phyloP scores from a whole-genome alignment of 768 basidiomycete genomes.

The Asterophora lycoperdoides region DNA sequence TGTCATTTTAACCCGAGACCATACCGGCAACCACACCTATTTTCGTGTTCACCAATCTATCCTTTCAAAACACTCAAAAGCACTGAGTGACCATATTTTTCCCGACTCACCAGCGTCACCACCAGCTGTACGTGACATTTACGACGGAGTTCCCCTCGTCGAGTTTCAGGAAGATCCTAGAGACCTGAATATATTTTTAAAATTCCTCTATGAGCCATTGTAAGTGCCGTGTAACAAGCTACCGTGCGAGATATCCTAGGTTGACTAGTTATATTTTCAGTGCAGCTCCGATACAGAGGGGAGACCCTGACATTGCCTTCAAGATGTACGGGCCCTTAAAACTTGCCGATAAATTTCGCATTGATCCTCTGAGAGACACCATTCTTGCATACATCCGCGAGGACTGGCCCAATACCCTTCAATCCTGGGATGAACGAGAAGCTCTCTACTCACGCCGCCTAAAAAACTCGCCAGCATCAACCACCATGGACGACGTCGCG shows the following conservation, averaged over 20 bases:
- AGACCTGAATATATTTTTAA: slow-evolving; percentile 22
- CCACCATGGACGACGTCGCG: slow-evolving; percentile 25
- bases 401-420: slow-evolving; percentile 22
- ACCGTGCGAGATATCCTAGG: neutral
- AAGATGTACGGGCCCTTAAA: slow-evolving; percentile 22
- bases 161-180: slow-evolving; percentile 24
- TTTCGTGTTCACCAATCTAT: slow-evolving; percentile 25
- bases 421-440: slow-evolving; percentile 24
- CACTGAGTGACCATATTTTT: slow-evolving; percentile 23
- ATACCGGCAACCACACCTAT: slow-evolving; percentile 22
- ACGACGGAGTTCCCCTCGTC: slow-evolving; percentile 23
- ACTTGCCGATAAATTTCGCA: slow-evolving; percentile 23
- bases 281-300: slow-evolving; percentile 23
- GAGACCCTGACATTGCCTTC: slow-evolving; percentile 24
- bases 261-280: slow-evolving; percentile 18
- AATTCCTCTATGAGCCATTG: slow-evolving; percentile 26
- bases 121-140: slow-evolving; percentile 15
- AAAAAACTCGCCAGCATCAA: slow-evolving; percentile 14
- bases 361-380: slow-evolving; percentile 22
- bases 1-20: slow-evolving; percentile 22
- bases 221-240: slow-evolving; percentile 7
- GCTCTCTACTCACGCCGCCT: slow-evolving; percentile 21
- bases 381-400: slow-evolving; percentile 23
- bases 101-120: slow-evolving; percentile 15
- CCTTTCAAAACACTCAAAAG: slow-evolving; percentile 24